Base-by-base conservation (phyloP, 2,329 filamentous ascomycete genomes). In the Trichoderma citrinoviride region DNA sequence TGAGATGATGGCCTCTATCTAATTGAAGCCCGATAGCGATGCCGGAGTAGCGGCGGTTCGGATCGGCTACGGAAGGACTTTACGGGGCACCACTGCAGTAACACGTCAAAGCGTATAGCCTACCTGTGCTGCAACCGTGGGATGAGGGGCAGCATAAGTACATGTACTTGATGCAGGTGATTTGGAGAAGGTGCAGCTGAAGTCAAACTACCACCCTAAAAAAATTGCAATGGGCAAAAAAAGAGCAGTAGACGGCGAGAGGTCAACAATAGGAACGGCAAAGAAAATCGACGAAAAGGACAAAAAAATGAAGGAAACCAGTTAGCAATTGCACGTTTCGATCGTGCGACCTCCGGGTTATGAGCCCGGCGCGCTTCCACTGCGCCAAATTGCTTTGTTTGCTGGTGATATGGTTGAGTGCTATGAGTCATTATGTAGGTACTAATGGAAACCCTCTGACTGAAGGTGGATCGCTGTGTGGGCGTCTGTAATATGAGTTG, bases 301-400 rank as follows among this genome's bases (percentile, higher is more conserved):
- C 37, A 64, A 67, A 44, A 68, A 65, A 65, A 47, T 54, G n/a
- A 61, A 46, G 14, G 6, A 17, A 33, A 49, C 56, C 44, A 60
- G 5, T 14, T 74, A 74, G 73, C 72, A 74, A 72, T 72, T 74
- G 67, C 68, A 71, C 70, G 71, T 72, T 72, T 72, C 71, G 71
- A 72, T 72, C 71, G 68, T 71, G 66, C 67, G 70, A 68, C 71
- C 71, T 72, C 71, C 71, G 71, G 71, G 71, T 72, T 72, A 71
- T 71, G 69, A 71, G 69, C 69, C 69, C 69, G 69, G 69, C 63
- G 70, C 71, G 71, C 71, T 72, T 71, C 71, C 71, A 70, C 71
- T 72, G 71, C 71, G 71, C 71, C 71, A 72, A 71, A 71, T 72
- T 70, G 69, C 69, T 70, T 70, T 68, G 17, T 61, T 29, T 52